Evolutionary conservation across 2,329 filamentous ascomycete genomes (phyloP), one percentile per base, ranked within the genome.

Genomic region (Helicocarpus griseus): DNA sequence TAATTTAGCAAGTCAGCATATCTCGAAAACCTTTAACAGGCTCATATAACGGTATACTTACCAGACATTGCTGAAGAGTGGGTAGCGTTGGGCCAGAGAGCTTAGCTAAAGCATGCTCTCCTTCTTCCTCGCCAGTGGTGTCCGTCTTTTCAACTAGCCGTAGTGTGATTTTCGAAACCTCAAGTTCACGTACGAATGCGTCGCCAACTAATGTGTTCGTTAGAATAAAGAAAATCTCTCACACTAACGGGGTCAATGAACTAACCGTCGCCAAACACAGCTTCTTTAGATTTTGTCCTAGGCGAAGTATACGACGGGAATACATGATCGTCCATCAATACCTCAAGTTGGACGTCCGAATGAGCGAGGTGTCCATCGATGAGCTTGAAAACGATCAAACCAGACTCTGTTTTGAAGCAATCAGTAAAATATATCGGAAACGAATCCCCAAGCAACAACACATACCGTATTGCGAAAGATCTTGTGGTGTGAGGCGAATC

Each of bases 181-280:
- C 94, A n/a, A 98, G 78, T 68, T 98, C 93, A 55, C 93, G 88
- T 54, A 98, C 87, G 70, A 98, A 89, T 50, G 89, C 93, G 69
- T 98, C 93, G 46, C 91, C 90, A 63, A 90, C 75, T 79, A 56
- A 13, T 28, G 51, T 36, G 5, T 9, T 8, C 14, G 51, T 72
- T 56, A 61, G 56, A 50, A 35, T 24, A 33, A 26, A 35, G 21
- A 33, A 26, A 26, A 6, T 17, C 6, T 8, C 14, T 31, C 2
- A 6, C 7, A 11, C 26, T n/a, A 3, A 22, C 47, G 26, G 26
- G 47, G 21, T 31, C 28, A 2, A 11, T 19, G n/a, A 36, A 64
- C 73, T 57, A 66, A 74, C 79, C 89, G 70, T 98, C 93, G 60
- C 93, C 87, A 68, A 97, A 89, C 49, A 81, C 86, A 63, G 83